Evolutionary conservation across 441 rosid species (phyloP), one percentile per base, ranked within the genome.

Genomic region (Erodium chrysanthum): DNA sequence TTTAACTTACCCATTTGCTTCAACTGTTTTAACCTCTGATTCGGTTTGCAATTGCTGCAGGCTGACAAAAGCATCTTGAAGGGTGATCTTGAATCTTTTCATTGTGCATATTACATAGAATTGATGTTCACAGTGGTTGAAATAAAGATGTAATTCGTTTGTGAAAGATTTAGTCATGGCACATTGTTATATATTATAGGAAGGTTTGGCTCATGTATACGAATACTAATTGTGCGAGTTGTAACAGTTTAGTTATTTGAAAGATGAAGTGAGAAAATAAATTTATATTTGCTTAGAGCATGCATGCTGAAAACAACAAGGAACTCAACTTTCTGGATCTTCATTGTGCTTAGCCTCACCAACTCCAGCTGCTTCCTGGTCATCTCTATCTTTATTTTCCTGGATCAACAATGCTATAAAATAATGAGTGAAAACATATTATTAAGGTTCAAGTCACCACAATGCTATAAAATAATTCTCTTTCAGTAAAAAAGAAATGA

Each of bases 101-200:
- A 65, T 4, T 79, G 83, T 79, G 77, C 70, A 78, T 79, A 77
- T 22, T 61, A 22, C 56, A n/a, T 20, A 20, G 18, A 15, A 52
- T 37, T 37, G 12, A 52, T 15, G 22, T 52, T 52, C 21, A 37
- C 42, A 37, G 42, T 37, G 42, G 42, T 37, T 37, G 42, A 37
- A 37, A 37, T 37, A 37, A 37, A 37, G 42, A 10, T 37, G 42
- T 52, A 17, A 17, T 52, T 15, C 1, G 7, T 20, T 18, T 8
- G 9, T 20, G 61, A 54, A 54, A 20, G 25, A 27, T 54, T 18
- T 20, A 54, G 61, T 54, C 23, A 2, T 54, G 25, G 18, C 25
- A 71, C 66, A 23, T 21, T 63, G 71, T 66, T 42, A 12, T 71
- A 77, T 67, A 35, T 66, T 54, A 17, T 62, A 58, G 50, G 74